A percentile compares a stretch with the other conserved stretches of the same genome.
These are phyloP conservation scores for Ceratocystis destructans DNA, from an alignment of 2,329 filamentous ascomycete species.

Conservation along the genomic window DNA sequence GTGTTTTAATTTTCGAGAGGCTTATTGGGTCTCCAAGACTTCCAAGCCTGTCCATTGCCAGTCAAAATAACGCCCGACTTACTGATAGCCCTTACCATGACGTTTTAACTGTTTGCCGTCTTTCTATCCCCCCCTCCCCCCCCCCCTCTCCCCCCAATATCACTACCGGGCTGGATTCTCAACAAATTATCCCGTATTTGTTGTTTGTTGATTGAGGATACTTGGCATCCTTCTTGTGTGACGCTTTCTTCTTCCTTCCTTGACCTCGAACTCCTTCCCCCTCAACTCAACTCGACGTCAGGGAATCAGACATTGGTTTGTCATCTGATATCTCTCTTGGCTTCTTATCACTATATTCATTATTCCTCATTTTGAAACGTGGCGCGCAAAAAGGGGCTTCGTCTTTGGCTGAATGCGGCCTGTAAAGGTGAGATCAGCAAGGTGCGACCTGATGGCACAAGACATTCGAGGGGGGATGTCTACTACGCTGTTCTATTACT, in stretches of 20 bases:
- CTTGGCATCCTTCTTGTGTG: constrained; percentile 1
- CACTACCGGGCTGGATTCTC: neutral
- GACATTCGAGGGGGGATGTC: neutral
- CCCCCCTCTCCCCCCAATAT: neutral
- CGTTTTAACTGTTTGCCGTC: neutral
- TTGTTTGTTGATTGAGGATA: neutral
- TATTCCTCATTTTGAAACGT: neutral
- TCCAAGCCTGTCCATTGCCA: no score
- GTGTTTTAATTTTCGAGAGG: neutral
- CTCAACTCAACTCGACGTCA: neutral
- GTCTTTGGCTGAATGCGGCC: neutral
- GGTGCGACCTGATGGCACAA: neutral
- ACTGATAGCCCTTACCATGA: no score
- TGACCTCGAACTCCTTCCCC: neutral
- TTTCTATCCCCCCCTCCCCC: neutral
- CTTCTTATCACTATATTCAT: neutral
- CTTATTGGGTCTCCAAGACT: no score
- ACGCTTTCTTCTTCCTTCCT: neutral
- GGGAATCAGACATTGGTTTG: neutral
- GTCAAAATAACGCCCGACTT: no score
- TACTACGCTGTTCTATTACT: neutral
- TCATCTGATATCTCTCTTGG: neutral
- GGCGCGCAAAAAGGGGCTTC: neutral
- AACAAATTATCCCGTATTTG: neutral
- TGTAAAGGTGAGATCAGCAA: neutral